Percentiles rank a stretch among this genome's conserved stretches.
Evolutionary conservation across 148 eudicot genomes (phyloP).

Genomic region (Vaccinium corymbosum): DNA sequence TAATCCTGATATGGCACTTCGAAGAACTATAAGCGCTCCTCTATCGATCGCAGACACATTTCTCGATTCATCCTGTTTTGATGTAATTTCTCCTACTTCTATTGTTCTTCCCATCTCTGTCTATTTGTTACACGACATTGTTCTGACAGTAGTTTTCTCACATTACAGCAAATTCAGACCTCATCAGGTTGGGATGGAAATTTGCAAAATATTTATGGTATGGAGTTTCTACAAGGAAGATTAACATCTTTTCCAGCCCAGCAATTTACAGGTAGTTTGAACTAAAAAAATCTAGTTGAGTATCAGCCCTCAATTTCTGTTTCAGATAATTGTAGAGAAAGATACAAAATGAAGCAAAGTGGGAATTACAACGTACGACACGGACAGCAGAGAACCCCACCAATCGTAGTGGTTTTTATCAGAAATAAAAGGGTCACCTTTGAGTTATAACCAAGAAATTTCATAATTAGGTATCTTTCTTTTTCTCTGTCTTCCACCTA

Average conservation of each 20-base stretch:
- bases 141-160: constrained; percentile 14
- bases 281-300: not conserved
- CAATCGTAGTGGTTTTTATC: constrained; percentile 20
- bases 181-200: constrained; percentile 69
- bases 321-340: constrained; percentile 2
- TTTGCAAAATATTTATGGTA: constrained; percentile 48
- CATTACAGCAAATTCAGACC: constrained; percentile 51
- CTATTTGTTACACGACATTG: not conserved
- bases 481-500: constrained; percentile 35
- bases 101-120: not conserved
- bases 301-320: not conserved
- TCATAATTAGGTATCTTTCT: constrained; percentile 27
- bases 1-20: constrained; percentile 40
- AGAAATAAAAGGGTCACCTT: constrained; percentile 25
- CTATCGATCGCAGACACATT: constrained; percentile 55
- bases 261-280: constrained; percentile 61
- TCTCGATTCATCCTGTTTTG: constrained; percentile 59
- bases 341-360: constrained; percentile 9
- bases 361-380: constrained; percentile 13
- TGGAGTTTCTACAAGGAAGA: constrained; percentile 72
- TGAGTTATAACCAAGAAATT: constrained; percentile 16
- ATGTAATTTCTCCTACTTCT: constrained; percentile 40
- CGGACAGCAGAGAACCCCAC: constrained; percentile 24
- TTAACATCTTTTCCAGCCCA: constrained; percentile 51
- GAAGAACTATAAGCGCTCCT: constrained; percentile 58